phyloP scores from a whole-genome alignment of 2,329 filamentous ascomycete species.

The Sporothrix brunneoviolacea region DNA sequence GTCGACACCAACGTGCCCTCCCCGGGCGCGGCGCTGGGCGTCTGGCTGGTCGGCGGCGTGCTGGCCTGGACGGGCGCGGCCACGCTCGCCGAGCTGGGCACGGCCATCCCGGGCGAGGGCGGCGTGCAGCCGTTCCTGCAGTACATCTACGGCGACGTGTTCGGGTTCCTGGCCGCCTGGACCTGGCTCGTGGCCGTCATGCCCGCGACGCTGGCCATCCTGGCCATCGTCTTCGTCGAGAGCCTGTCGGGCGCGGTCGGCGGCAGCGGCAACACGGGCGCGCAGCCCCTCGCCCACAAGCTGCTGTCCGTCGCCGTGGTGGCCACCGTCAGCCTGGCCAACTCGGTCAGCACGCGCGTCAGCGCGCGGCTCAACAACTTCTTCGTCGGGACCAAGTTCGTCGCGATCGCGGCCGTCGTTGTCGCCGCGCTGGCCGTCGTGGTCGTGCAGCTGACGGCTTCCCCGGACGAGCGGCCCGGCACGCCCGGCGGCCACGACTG shows the following conservation, averaged over 20 bases:
- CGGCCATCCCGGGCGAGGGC: constrained; percentile 56
- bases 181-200: constrained; percentile 60
- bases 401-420: constrained; percentile 41
- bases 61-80: constrained; percentile 58
- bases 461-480: constrained; percentile 22
- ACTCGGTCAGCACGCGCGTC: constrained; percentile 49
- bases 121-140: constrained; percentile 58
- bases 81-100: constrained; percentile 57
- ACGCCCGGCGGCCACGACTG: constrained; percentile 43
- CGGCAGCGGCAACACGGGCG: no score
- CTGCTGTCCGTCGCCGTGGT: constrained; percentile 44
- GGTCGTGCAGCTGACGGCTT: constrained; percentile 32
- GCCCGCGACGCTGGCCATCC: constrained; percentile 57
- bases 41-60: constrained; percentile 57
- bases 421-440: constrained; percentile 43
- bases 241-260: no score
- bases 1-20: constrained; percentile 61
- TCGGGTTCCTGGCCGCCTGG: constrained; percentile 59
- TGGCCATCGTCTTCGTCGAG: constrained; percentile 57
- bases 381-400: constrained; percentile 49
- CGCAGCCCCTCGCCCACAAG: constrained; percentile 38
- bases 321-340: constrained; percentile 40
- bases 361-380: constrained; percentile 50
- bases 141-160: constrained; percentile 53
- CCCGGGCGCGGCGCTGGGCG: constrained; percentile 47